Conservation (phyloP, 1,139 yeast species). For the Sugiyamaella paludigena region DNA sequence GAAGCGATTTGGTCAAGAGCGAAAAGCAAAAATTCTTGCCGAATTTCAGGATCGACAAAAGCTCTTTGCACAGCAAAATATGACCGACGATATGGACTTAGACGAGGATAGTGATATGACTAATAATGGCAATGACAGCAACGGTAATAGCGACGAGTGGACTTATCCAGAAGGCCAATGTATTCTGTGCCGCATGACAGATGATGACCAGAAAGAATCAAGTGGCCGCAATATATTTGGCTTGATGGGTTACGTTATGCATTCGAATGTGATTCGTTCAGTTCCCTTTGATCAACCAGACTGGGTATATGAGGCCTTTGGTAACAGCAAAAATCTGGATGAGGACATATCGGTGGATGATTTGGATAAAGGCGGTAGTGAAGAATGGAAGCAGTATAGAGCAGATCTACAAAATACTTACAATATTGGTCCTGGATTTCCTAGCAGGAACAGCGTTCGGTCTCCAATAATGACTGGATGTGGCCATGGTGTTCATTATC, state of each 20-base stretch:
- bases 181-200: constrained; percentile 83
- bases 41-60: constrained; percentile 67
- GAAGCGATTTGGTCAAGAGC: constrained; percentile 65
- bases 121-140: constrained; percentile 38
- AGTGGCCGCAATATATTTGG: constrained; percentile 66
- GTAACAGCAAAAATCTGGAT: constrained; percentile 27
- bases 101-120: constrained; percentile 30
- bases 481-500: constrained; percentile 91
- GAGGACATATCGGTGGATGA: constrained; percentile 33
- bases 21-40: constrained; percentile 71
- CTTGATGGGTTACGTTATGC: constrained; percentile 57
- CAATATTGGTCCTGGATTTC: constrained; percentile 73
- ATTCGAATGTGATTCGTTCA: constrained; percentile 58
- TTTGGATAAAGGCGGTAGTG: constrained; percentile 34
- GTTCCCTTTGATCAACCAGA: constrained; percentile 63
- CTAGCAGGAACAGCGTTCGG: constrained; percentile 37
- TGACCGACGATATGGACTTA: constrained; percentile 32
- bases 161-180: constrained; percentile 77
- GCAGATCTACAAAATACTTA: constrained; percentile 38
- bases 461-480: constrained; percentile 71
- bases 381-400: constrained; percentile 44
- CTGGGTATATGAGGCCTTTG: constrained; percentile 66
- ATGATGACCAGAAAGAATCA: constrained; percentile 40
- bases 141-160: constrained; percentile 47
- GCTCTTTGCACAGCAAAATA: constrained; percentile 56